phyloP scores from a whole-genome alignment of 2,329 filamentous ascomycete genomes.

The Claviceps digitariae region DNA sequence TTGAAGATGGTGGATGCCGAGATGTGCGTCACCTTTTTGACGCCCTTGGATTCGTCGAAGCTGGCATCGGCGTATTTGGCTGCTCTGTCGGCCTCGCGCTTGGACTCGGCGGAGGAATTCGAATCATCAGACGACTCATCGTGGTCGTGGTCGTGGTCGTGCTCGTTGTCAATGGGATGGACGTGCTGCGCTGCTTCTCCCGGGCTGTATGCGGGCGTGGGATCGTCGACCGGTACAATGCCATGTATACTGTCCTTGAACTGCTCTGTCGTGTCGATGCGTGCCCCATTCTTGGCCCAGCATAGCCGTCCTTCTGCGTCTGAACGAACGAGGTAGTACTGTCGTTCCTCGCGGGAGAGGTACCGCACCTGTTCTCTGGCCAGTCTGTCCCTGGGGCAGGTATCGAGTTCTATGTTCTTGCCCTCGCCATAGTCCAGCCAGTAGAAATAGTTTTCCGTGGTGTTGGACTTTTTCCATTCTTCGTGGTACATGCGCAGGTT shows the following conservation, averaged over 20 bases:
- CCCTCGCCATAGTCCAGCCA: slow-evolving; percentile 82
- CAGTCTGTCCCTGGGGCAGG: slow-evolving; percentile 59
- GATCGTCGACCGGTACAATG: slow-evolving; percentile 49
- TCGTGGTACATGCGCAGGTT: slow-evolving; percentile 72
- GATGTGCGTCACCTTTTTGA: slow-evolving; percentile 44
- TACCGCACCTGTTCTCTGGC: slow-evolving; percentile 75
- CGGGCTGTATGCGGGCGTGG: slow-evolving; percentile 38
- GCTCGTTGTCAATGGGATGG: slow-evolving; percentile 3
- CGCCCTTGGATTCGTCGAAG: slow-evolving; percentile 45
- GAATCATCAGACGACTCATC: slow-evolving; percentile 16
- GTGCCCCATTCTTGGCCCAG: slow-evolving; percentile 71
- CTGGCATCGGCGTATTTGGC: slow-evolving; percentile 53
- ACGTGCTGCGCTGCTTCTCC: slow-evolving; percentile 7
- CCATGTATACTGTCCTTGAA: slow-evolving; percentile 72
- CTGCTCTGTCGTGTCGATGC: slow-evolving; percentile 61
- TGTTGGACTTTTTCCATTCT: slow-evolving; percentile 66
- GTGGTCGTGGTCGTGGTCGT: slow-evolving; percentile 6
- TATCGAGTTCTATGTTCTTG: slow-evolving; percentile 51
- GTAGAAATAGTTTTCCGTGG: slow-evolving; percentile 83
- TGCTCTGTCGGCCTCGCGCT: slow-evolving; percentile 44
- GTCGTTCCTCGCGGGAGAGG: slow-evolving; percentile 66
- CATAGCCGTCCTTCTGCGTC: slow-evolving; percentile 63
- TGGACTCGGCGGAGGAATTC: slow-evolving; percentile 28
- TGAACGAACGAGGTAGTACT: slow-evolving; percentile 67
- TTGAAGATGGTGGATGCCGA: slow-evolving; percentile 64